These are phyloP conservation scores for Coelastrella sp. DNA, from an alignment of 139 green algal genomes.

Conservation along the genomic window DNA sequence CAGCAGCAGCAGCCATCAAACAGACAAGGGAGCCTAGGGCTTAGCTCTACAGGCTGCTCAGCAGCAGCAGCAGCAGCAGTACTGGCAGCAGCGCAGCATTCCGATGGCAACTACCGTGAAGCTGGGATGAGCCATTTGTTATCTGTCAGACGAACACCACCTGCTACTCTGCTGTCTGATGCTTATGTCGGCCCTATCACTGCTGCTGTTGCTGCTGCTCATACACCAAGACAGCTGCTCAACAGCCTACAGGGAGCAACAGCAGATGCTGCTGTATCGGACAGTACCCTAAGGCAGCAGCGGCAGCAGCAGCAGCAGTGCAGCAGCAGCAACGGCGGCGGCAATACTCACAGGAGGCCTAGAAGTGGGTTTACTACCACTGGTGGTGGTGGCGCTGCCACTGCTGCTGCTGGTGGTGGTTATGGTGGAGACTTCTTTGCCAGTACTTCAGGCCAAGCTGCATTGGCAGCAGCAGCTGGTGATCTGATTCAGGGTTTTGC, in stretches of 20 bases:
- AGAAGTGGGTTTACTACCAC: neutral
- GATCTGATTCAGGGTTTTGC: neutral
- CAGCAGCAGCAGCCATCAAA: no score
- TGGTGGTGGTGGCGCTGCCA: neutral
- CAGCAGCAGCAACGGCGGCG: conserved; percentile 36
- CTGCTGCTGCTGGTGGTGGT: neutral
- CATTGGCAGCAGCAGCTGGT: neutral
- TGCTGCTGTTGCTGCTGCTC: conserved; percentile 7
- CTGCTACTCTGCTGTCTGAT: conserved; percentile 7
- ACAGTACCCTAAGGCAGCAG: neutral
- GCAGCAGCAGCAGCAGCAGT: conserved; percentile 16
- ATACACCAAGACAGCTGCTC: neutral
- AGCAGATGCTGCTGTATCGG: neutral
- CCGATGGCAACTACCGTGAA: neutral
- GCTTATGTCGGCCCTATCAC: conserved; percentile 18
- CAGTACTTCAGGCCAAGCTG: neutral
- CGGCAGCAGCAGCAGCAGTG: neutral
- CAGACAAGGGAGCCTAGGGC: no score
- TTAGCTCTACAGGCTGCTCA: neutral
- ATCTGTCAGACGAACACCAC: neutral
- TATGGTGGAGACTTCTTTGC: neutral
- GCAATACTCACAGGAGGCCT: neutral
- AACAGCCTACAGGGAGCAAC: no score
- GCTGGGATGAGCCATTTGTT: neutral
- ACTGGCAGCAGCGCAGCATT: neutral